phyloP scores from a whole-genome alignment of 129 eudicot genomes.

The Artemisia annua region DNA sequence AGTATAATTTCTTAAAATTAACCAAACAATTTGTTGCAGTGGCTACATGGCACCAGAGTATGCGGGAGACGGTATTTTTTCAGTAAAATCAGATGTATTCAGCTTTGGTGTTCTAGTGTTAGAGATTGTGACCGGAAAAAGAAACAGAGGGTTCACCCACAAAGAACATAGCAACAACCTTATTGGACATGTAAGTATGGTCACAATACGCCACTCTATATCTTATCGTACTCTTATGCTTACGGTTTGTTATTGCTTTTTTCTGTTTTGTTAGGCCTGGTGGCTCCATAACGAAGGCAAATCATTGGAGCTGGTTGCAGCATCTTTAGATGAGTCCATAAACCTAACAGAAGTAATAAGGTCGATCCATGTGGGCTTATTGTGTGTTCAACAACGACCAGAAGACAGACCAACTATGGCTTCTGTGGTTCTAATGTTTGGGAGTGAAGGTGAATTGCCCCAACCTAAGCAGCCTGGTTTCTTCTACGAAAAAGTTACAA shows the following conservation, averaged over 20 bases:
- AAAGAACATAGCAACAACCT: constrained; percentile 46
- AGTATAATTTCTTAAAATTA: background rate
- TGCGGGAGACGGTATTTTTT: constrained; percentile 56
- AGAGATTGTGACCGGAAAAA: constrained; percentile 52
- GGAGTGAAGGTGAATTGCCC: constrained; percentile 39
- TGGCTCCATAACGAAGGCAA: constrained; percentile 39
- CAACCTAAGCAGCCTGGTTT: constrained; percentile 49
- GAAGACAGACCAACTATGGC: constrained; percentile 52
- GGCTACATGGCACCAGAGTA: constrained; percentile 62
- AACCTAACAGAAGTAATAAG: constrained; percentile 25
- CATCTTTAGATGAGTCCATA: constrained; percentile 13
- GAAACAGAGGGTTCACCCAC: constrained; percentile 53
- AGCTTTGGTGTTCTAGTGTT: constrained; percentile 52
- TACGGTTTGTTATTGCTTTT: background rate
- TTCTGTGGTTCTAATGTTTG: constrained; percentile 43
- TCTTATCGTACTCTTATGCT: background rate
- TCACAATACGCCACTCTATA: background rate
- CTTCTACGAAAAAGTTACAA: constrained; percentile 38
- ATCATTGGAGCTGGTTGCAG: constrained; percentile 38
- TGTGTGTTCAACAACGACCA: constrained; percentile 53
- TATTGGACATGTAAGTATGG: constrained; percentile 46
- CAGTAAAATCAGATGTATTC: constrained; percentile 55
- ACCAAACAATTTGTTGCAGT: constrained; percentile 18
- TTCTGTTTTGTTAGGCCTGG: constrained; percentile 42
- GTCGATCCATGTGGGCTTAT: constrained; percentile 42